These are phyloP conservation scores for Crepidotus variabilis DNA, from an alignment of 768 basidiomycete genomes.

Conservation along the genomic window DNA sequence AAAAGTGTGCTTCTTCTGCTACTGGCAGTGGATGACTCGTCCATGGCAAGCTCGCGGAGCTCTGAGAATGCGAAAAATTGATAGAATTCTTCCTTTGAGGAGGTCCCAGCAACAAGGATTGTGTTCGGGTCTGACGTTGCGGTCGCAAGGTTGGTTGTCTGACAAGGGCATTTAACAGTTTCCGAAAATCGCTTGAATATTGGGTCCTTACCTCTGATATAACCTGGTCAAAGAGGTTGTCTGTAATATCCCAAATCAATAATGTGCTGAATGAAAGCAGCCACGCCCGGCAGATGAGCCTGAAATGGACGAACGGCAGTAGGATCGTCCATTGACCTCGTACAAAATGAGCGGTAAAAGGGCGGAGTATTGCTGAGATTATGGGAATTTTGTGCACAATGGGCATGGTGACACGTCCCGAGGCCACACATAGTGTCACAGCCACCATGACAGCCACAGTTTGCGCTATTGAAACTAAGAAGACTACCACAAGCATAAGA, in stretches of 20 bases:
- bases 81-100: conserved; percentile 48
- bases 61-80: conserved; percentile 68
- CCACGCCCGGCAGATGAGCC: conserved; percentile 45
- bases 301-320: conserved; percentile 43
- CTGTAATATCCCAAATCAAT: conserved; percentile 60
- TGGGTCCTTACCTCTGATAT: conserved; percentile 47
- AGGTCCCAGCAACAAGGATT: conserved; percentile 60
- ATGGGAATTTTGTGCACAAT: conserved; percentile 53
- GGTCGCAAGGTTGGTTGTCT: conserved; percentile 47
- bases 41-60: conserved; percentile 47
- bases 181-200: neutral
- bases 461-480: conserved; percentile 39
- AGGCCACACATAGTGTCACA: conserved; percentile 43
- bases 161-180: conserved; percentile 4
- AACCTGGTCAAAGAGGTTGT: conserved; percentile 54
- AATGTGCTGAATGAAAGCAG: conserved; percentile 48
- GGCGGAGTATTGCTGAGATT: conserved; percentile 45
- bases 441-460: conserved; percentile 31
- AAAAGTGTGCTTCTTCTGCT: conserved; percentile 55
- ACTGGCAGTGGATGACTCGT: conserved; percentile 33
- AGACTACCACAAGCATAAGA: conserved; percentile 18
- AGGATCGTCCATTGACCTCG: conserved; percentile 50
- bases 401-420: conserved; percentile 46
- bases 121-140: conserved; percentile 48
- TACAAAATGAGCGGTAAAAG: conserved; percentile 63